Evolutionary conservation across 176 grass and related monocot species (phyloP).

Genomic region (Triticum monococcum): DNA sequence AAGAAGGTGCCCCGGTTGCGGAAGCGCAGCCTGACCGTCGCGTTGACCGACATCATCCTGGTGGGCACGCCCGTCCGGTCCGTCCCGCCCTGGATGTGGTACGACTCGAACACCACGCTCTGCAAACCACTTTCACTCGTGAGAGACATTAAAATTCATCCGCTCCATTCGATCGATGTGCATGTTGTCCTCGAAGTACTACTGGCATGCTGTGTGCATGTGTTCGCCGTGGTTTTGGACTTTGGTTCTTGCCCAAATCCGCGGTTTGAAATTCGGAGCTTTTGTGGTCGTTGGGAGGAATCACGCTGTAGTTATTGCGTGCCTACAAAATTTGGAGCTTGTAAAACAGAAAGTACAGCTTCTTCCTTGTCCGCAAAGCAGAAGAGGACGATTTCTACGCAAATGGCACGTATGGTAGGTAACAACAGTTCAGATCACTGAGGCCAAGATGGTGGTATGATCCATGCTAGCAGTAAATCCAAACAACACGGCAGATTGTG

Average conservation of each 20-base stretch:
- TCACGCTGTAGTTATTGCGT: neutral
- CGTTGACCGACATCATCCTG: slow-evolving; percentile 90
- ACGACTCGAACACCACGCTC: slow-evolving; percentile 92
- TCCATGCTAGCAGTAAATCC: neutral
- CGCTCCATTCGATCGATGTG: neutral
- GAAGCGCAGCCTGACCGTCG: slow-evolving; percentile 83
- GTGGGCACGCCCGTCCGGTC: slow-evolving; percentile 95
- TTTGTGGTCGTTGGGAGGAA: neutral
- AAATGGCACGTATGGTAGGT: neutral
- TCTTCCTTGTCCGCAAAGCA: neutral
- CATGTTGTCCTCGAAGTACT: neutral
- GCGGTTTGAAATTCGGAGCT: slow-evolving; percentile 19
- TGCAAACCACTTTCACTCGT: neutral
- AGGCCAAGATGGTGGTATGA: neutral
- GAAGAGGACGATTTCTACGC: neutral
- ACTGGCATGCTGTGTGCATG: neutral
- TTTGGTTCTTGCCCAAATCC: slow-evolving; percentile 15
- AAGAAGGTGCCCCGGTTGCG: slow-evolving; percentile 95
- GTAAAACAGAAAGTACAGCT: neutral
- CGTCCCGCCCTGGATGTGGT: slow-evolving; percentile 94
- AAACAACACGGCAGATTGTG: neutral
- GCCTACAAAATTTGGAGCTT: neutral
- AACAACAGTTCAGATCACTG: neutral
- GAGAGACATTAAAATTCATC: neutral
- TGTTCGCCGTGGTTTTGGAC: neutral